phyloP scores from a whole-genome alignment of 1,284 basidiomycete species.

The Cutaneotrichosporon dermatis region DNA sequence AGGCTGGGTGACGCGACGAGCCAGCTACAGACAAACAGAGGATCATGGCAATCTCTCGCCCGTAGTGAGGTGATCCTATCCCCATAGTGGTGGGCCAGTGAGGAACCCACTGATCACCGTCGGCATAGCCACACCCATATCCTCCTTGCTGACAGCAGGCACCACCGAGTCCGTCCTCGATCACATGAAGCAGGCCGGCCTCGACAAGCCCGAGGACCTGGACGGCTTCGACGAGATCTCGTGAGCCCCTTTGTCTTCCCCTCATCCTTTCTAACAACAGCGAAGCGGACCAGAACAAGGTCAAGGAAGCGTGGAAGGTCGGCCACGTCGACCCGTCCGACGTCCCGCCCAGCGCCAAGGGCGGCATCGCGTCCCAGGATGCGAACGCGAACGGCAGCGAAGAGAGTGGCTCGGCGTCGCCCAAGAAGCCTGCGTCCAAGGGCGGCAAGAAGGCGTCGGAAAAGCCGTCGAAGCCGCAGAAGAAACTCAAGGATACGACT shows the following conservation, averaged over 20 bases:
- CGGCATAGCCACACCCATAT: background rate
- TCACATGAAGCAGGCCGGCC: constrained; percentile 63
- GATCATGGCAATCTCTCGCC: too few species aligned
- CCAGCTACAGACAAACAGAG: too few species aligned
- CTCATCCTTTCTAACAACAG: constrained; percentile 4
- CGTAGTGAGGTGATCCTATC: too few species aligned
- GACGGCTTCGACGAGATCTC: constrained; percentile 49
- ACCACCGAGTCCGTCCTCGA: constrained; percentile 62
- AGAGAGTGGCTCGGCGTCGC: constrained; percentile 28
- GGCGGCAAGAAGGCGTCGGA: constrained; percentile 17
- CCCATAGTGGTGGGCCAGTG: background rate
- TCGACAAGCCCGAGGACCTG: constrained; percentile 56
- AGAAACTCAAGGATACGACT: background rate
- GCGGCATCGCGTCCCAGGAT: background rate
- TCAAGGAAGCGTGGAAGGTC: constrained; percentile 56
- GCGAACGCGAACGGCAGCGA: constrained; percentile 22
- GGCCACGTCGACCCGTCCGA: constrained; percentile 73
- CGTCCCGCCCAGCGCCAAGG: constrained; percentile 63
- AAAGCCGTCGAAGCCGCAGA: constrained; percentile 12
- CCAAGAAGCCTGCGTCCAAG: constrained; percentile 24
- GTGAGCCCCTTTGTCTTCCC: constrained; percentile 8
- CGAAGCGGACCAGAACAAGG: constrained; percentile 59
- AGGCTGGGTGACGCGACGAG: too few species aligned
- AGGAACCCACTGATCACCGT: background rate
- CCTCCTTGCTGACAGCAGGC: constrained; percentile 66